Evolutionary conservation across 2,329 filamentous ascomycete species (phyloP).

Genomic region (Monilinia laxa): DNA sequence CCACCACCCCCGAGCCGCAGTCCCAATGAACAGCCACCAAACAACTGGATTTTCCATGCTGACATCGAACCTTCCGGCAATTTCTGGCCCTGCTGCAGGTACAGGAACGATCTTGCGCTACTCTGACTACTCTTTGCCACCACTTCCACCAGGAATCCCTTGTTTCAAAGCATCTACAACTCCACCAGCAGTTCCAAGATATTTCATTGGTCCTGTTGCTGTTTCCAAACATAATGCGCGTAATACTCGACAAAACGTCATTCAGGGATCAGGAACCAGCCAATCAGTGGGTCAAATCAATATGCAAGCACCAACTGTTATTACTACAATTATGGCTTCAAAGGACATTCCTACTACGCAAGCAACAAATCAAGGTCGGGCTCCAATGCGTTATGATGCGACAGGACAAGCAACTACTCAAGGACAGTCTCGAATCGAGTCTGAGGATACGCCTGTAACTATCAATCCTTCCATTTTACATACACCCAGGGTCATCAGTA

Average conservation of each 20-base stretch:
- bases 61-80: background rate
- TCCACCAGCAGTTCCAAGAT: background rate
- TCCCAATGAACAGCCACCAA: background rate
- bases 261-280: background rate
- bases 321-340: background rate
- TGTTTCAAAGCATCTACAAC: background rate
- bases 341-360: background rate
- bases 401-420: background rate
- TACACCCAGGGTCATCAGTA: slow-evolving; percentile 14
- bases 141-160: slow-evolving; percentile 5
- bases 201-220: background rate
- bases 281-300: background rate
- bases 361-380: background rate
- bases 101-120: background rate
- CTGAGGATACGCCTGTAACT: background rate
- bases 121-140: background rate
- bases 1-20: background rate
- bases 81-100: too few relatives aligned
- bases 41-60: background rate
- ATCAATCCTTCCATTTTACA: background rate
- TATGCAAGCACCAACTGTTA: background rate
- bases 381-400: background rate
- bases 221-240: background rate
- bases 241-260: background rate
- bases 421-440: background rate